These are phyloP conservation scores for Lentinula sp. DNA, from an alignment of 768 basidiomycete genomes.

Conservation along the genomic window DNA sequence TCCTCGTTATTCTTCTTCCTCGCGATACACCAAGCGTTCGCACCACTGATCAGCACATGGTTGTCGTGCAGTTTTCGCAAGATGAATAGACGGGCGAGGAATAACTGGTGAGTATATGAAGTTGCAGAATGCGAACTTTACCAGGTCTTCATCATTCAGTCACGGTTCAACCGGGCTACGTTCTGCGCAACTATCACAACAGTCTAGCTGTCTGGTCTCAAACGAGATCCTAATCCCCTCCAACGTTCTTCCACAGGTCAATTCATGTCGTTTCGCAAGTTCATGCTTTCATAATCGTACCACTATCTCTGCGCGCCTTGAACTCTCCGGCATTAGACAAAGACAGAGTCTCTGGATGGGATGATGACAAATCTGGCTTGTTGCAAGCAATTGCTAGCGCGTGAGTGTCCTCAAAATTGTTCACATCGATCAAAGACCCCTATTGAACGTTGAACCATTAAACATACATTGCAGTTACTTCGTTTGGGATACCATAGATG, in stretches of 20 bases:
- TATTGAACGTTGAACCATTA: background rate
- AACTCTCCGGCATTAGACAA: conserved; percentile 35
- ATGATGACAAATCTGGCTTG: conserved; percentile 43
- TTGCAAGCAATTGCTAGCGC: conserved; percentile 67
- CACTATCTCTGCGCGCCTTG: conserved; percentile 53
- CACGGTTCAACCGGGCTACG: background rate
- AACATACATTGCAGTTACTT: conserved; percentile 48
- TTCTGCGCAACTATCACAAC: background rate
- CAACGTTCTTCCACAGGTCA: conserved; percentile 36
- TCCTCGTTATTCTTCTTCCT: conserved; percentile 53
- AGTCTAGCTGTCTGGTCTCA: background rate
- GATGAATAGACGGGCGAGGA: conserved; percentile 39
- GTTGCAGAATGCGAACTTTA: background rate
- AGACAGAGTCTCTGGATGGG: conserved; percentile 79
- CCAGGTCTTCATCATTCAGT: background rate
- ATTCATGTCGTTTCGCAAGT: conserved; percentile 69
- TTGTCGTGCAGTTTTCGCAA: conserved; percentile 45
- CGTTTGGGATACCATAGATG: conserved; percentile 78
- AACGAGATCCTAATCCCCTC: background rate
- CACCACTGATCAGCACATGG: conserved; percentile 43
- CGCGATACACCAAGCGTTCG: conserved; percentile 48
- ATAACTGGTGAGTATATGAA: conserved; percentile 49
- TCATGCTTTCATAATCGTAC: conserved; percentile 64
- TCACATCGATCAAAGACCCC: background rate
- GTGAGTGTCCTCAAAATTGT: conserved; percentile 28